These are phyloP conservation scores for Pseudocercospora fuligena DNA, from an alignment of 2,329 filamentous ascomycete genomes.

Conservation along the genomic window DNA sequence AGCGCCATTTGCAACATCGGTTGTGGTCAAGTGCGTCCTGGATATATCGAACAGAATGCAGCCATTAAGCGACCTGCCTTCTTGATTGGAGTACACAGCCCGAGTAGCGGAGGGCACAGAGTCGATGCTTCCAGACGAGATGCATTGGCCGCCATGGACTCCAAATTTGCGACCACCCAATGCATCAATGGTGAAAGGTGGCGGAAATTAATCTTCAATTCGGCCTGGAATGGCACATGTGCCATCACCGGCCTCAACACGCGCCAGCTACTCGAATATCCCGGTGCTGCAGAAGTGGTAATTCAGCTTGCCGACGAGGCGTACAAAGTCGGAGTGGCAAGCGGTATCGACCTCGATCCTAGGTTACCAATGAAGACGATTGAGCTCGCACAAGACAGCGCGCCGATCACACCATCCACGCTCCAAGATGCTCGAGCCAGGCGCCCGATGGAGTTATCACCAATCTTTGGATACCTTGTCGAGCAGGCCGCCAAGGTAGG, in stretches of 20 bases:
- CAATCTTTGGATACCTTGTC: conserved; percentile 29
- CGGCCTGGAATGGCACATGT: conserved; percentile 31
- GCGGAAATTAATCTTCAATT: conserved; percentile 34
- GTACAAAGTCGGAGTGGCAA: conserved; percentile 25
- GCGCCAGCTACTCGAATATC: conserved; percentile 26
- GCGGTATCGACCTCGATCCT: conserved; percentile 22
- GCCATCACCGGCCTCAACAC: conserved; percentile 31
- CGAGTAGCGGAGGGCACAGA: neutral
- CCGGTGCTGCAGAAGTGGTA: conserved; percentile 22
- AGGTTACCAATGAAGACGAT: conserved; percentile 24
- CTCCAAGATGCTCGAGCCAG: conserved; percentile 32
- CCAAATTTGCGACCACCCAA: conserved; percentile 24
- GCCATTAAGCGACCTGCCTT: conserved; percentile 28
- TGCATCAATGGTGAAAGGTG: conserved; percentile 30
- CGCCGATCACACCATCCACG: conserved; percentile 32
- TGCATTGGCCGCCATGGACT: conserved; percentile 27
- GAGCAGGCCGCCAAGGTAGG: conserved; percentile 22
- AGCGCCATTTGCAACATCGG: conserved; percentile 33
- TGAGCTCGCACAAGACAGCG: conserved; percentile 23
- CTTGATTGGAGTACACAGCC: conserved; percentile 21
- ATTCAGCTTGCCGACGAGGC: conserved; percentile 30
- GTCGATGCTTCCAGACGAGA: conserved; percentile 16
- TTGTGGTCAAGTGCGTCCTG: conserved; percentile 29
- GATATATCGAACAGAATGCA: conserved; percentile 29
- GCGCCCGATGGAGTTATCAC: conserved; percentile 32